Evolutionary conservation across 306 rosid species (phyloP).

Genomic region (Arachis hypogaea): DNA sequence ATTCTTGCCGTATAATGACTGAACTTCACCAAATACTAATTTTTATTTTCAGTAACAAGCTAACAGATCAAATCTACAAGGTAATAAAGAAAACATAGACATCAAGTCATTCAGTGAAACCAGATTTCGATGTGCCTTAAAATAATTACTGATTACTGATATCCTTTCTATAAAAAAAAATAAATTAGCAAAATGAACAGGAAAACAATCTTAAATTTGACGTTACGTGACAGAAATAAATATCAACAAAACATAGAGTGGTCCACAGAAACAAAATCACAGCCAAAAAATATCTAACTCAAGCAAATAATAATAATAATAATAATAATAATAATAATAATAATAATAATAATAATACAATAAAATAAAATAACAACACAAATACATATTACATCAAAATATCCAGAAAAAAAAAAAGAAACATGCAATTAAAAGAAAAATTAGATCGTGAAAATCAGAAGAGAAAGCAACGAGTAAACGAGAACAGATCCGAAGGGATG

Average conservation of each 20-base stretch:
- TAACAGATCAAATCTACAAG: slow-evolving; percentile 14
- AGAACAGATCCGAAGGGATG: slow-evolving; percentile 25
- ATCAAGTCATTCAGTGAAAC: neutral
- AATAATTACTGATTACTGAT: neutral
- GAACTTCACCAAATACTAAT: neutral
- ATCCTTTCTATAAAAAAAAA: neutral
- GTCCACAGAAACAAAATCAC: slow-evolving; percentile 28
- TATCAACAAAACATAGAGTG: slow-evolving; percentile 23
- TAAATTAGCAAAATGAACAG: neutral
- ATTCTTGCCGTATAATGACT: neutral
- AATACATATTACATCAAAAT: slow-evolving; percentile 6
- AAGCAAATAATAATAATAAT: neutral
- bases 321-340: neutral
- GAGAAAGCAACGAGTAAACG: neutral
- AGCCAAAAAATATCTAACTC: neutral
- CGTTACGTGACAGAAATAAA: neutral
- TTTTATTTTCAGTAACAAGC: neutral
- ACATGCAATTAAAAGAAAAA: neutral
- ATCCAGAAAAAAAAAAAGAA: slow-evolving; percentile 19
- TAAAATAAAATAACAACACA: neutral
- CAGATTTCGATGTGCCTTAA: too few species aligned
- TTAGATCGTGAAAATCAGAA: neutral
- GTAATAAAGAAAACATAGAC: neutral
- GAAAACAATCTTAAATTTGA: neutral
- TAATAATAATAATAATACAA: too few species aligned